phyloP scores from a whole-genome alignment of 345 rosid species.

The Cardamine resedifolia region DNA sequence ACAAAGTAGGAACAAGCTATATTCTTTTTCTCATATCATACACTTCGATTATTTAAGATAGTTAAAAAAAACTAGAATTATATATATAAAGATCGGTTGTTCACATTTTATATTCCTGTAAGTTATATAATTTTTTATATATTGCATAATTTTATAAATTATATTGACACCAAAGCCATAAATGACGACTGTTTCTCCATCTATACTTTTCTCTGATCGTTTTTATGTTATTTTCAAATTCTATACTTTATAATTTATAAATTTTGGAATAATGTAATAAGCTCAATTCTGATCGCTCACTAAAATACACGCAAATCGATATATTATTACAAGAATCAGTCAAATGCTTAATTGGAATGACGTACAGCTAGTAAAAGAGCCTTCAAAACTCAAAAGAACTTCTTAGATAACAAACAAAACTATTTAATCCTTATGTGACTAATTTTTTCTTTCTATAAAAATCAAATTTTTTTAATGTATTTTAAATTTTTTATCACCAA shows the following conservation, averaged over 20 bases:
- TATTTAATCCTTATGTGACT: not conserved
- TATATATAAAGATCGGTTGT: conserved; percentile 7
- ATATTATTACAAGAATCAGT: not conserved
- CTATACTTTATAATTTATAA: not conserved
- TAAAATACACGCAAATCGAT: not conserved
- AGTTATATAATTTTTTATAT: not conserved
- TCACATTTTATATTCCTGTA: conserved; percentile 5
- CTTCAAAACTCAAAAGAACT: not conserved
- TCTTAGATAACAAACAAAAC: not conserved
- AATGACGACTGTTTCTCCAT: conserved; percentile 4
- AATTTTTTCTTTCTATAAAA: no score
- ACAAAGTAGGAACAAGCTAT: conserved; percentile 22
- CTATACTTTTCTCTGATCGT: not conserved
- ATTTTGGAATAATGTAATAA: not conserved
- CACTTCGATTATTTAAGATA: conserved; percentile 7
- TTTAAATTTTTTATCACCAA: not conserved
- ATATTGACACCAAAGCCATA: conserved; percentile 14
- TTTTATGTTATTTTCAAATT: not conserved
- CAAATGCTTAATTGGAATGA: not conserved
- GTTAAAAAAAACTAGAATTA: not conserved
- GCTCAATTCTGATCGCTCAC: not conserved
- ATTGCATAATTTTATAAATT: not conserved
- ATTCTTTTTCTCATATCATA: not conserved
- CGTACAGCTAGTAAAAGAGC: not conserved
- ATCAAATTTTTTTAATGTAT: not conserved